Base-by-base conservation (phyloP, 179 eudicot species). In the Spergularia azorica region DNA sequence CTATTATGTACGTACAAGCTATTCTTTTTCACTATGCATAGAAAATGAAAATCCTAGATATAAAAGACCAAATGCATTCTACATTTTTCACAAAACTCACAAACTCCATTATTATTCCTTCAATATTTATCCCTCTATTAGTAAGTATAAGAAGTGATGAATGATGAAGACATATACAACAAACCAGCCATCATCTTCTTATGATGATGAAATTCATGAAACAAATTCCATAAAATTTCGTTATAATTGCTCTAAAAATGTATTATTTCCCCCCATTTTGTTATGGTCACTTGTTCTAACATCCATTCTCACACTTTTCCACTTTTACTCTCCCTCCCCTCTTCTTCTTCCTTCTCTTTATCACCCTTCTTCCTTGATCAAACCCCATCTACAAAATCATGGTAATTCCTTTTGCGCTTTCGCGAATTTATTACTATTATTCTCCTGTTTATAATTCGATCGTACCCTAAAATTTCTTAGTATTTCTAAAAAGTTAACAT, bases 271-370 rank as follows among this genome's bases (percentile, higher is more conserved):
- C 11, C 81, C 67, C 48, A 11, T 70, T 57, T 77, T 83, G 3
- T 21, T 83, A 60, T 80, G 70, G 74, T 80, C 65, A 5, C 63
- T 83, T 68, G 76, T 50, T 73, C 5, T 80, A 52, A 74, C 71
- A 60, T 69, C 79, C 60, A 26, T 80, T 41, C 59, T 77, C 3
- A 65, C 70, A 65, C 70, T 83, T n/a, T 77, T 83, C 14, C 32
- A 77, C 61, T 60, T 83, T 38, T 77, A 69, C 58, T 83, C 76
- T 70, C 74, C 79, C 10, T 6, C 55, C 26, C 79, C 73, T 48
- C 54, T 77, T 54, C 75, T 11, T 43, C 20, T 64, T 26, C 61
- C 61, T 2, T 60, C 80, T 38, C 68, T 11, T 12, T 14, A 46
- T 6, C 50, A 56, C 12, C 12, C 17, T 17, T 36, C 57, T 72